Percentiles rank a stretch among this genome's conserved stretches.
phyloP scores from a whole-genome alignment of 352 stramenopile genomes.

The Saprolegnia parasitica region DNA sequence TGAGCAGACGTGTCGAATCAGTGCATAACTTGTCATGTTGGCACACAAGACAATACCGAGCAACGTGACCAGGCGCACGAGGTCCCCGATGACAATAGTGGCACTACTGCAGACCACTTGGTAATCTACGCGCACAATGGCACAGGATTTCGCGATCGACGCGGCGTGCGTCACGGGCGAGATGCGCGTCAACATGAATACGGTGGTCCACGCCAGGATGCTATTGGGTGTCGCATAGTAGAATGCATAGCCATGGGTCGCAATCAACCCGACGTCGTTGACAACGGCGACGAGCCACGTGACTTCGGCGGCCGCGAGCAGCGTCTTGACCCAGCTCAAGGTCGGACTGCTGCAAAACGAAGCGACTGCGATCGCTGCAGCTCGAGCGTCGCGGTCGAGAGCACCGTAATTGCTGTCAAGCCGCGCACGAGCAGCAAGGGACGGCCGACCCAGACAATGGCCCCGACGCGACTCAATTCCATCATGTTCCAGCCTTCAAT shows the following conservation, averaged over 20 bases:
- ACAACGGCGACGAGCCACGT: conserved; percentile 11
- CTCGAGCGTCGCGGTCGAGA: conserved; percentile 20
- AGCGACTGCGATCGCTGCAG: neutral
- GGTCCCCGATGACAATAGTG: neutral
- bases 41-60: neutral
- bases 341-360: neutral
- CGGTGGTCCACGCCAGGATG: neutral
- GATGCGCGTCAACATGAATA: neutral
- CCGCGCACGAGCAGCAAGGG: conserved; percentile 23
- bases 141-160: neutral
- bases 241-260: neutral
- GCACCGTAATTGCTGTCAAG: conserved; percentile 14
- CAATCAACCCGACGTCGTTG: neutral
- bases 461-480: conserved; percentile 21
- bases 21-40: neutral
- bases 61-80: neutral
- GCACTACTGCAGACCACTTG: conserved; percentile 9
- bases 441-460: conserved; percentile 25
- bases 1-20: neutral
- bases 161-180: neutral
- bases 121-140: neutral
- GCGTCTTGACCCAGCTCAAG: neutral
- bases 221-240: conserved; percentile 11
- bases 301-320: neutral
- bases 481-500: conserved; percentile 20